phyloP scores from a whole-genome alignment of 371 early-diverging fungal species.

The Syncephalastrum racemosum region DNA sequence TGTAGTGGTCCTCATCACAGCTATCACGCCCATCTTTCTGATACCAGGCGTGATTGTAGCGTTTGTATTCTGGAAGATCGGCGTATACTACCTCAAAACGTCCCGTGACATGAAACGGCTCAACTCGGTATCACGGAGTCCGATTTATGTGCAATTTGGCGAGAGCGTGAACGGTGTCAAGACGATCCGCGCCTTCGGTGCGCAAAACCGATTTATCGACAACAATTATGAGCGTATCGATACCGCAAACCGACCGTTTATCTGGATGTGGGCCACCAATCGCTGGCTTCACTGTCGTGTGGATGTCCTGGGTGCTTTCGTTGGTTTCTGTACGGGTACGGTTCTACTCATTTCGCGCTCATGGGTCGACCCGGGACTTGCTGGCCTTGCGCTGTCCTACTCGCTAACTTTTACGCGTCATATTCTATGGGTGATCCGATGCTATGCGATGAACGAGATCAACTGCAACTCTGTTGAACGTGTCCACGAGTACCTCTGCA shows the following conservation, averaged over 20 bases:
- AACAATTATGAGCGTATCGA: slow-evolving; percentile 62
- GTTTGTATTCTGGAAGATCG: slow-evolving; percentile 47
- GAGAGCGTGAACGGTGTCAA: slow-evolving; percentile 77
- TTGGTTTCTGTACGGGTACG: slow-evolving; percentile 71
- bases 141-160: slow-evolving; percentile 75
- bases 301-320: slow-evolving; percentile 68
- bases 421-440: slow-evolving; percentile 78
- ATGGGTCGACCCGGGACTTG: slow-evolving; percentile 70
- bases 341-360: slow-evolving; percentile 49
- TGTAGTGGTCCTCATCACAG: slow-evolving; percentile 46
- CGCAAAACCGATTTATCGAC: slow-evolving; percentile 59
- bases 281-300: slow-evolving; percentile 87
- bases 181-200: slow-evolving; percentile 78
- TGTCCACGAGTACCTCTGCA: slow-evolving; percentile 68
- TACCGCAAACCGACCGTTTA: slow-evolving; percentile 78
- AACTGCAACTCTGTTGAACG: slow-evolving; percentile 77
- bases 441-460: slow-evolving; percentile 82
- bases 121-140: slow-evolving; percentile 77
- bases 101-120: slow-evolving; percentile 91
- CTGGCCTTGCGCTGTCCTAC: slow-evolving; percentile 81
- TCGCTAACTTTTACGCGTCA: slow-evolving; percentile 64
- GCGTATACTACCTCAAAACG: slow-evolving; percentile 63
- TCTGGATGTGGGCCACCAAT: slow-evolving; percentile 83
- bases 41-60: slow-evolving; percentile 54
- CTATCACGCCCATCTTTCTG: slow-evolving; percentile 53